Evolutionary conservation across 805 yeast species (phyloP).

Genomic region (Candida nanaspora): DNA sequence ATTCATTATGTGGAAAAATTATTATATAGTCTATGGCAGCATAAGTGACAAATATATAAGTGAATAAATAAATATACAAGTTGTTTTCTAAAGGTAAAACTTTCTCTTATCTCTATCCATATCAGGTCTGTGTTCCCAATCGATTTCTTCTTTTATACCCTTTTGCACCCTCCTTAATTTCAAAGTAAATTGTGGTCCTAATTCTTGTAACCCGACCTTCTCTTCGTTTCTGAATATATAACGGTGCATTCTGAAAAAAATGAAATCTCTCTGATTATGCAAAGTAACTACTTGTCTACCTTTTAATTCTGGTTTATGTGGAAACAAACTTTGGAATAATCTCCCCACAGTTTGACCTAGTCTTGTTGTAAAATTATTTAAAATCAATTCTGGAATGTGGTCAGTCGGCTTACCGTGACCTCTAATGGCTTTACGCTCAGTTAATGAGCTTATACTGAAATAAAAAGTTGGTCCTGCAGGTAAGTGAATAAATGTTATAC

Average conservation of each 20-base stretch:
- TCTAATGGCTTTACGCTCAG: conserved; percentile 63
- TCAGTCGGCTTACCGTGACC: conserved; percentile 91
- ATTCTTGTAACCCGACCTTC: conserved; percentile 88
- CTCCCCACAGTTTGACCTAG: conserved; percentile 92
- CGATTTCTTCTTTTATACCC: conserved; percentile 86
- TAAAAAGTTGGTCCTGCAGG: conserved; percentile 96
- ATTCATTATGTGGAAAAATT: too few relatives aligned
- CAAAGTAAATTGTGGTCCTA: conserved; percentile 95
- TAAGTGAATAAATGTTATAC: conserved; percentile 85
- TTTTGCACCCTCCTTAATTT: conserved; percentile 82
- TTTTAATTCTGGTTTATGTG: conserved; percentile 86
- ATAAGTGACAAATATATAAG: too few relatives aligned
- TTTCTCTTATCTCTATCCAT: conserved; percentile 96
- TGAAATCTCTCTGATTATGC: conserved; percentile 94
- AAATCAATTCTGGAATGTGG: conserved; percentile 85
- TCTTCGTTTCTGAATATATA: conserved; percentile 86
- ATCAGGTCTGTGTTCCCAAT: conserved; percentile 94
- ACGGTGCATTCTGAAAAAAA: conserved; percentile 92
- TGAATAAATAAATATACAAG: too few relatives aligned
- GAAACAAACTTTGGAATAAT: conserved; percentile 85
- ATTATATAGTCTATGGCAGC: too few relatives aligned
- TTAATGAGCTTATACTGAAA: conserved; percentile 73
- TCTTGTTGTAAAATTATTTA: conserved; percentile 89
- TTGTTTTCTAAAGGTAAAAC: conserved; percentile 79
- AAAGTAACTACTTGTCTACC: conserved; percentile 95